A percentile compares a stretch with the other conserved stretches of the same genome.
Conservation (phyloP, 441 rosid genomes). For the Adansonia grandidieri region DNA sequence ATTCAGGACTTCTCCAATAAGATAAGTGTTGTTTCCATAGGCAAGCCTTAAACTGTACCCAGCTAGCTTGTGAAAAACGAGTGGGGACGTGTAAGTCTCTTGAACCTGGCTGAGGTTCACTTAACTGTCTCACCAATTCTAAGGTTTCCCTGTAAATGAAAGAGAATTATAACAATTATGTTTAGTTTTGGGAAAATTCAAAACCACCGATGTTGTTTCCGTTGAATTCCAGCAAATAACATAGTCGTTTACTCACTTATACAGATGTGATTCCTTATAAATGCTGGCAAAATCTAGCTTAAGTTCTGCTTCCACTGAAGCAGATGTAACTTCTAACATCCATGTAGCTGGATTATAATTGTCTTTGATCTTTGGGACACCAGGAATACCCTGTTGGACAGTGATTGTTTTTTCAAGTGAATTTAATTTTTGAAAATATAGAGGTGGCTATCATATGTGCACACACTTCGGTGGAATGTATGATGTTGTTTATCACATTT, state of each 20-base stretch:
- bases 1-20: slow-evolving; percentile 73
- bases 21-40: slow-evolving; percentile 65
- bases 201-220: too few species aligned
- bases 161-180: too few species aligned
- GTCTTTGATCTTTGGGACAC: slow-evolving; percentile 47
- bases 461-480: background rate
- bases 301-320: slow-evolving; percentile 52
- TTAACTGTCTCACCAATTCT: slow-evolving; percentile 38
- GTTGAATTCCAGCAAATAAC: too few species aligned
- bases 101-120: slow-evolving; percentile 44
- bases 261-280: slow-evolving; percentile 46
- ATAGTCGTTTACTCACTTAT: slow-evolving; percentile 38
- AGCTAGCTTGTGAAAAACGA: slow-evolving; percentile 47
- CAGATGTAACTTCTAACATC: slow-evolving; percentile 64
- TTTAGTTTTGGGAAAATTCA: too few species aligned
- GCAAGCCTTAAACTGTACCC: slow-evolving; percentile 70
- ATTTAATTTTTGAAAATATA: background rate
- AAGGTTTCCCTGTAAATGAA: too few species aligned
- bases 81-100: slow-evolving; percentile 53
- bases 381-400: slow-evolving; percentile 40
- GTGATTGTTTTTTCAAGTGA: background rate
- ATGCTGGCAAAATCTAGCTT: slow-evolving; percentile 52
- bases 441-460: background rate
- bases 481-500: background rate
- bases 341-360: slow-evolving; percentile 69